Conservation (phyloP, 371 early-diverging fungal genomes). For the Cokeromyces recurvatus region DNA sequence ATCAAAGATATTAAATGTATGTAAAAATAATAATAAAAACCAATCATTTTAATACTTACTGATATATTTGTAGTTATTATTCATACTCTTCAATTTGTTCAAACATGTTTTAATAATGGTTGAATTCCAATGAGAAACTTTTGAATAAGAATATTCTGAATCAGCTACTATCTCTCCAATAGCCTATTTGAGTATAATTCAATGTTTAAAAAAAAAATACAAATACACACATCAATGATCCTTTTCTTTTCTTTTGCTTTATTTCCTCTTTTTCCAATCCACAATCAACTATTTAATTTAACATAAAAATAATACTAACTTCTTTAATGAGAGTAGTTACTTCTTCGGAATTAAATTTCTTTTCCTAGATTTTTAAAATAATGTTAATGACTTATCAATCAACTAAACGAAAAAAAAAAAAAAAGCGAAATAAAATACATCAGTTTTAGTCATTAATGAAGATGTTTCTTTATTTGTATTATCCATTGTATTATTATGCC, state of each 20-base stretch:
- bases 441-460: no score
- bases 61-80: conserved; percentile 72
- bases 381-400: no score
- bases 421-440: no score
- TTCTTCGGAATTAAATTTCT: conserved; percentile 21
- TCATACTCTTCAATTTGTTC: conserved; percentile 57
- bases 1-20: neutral
- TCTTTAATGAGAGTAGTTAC: conserved; percentile 26
- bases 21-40: neutral
- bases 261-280: no score
- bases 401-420: no score
- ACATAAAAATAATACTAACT: conserved; percentile 9
- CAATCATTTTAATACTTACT: conserved; percentile 34
- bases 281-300: neutral
- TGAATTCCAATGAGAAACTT: conserved; percentile 67
- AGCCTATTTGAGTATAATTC: conserved; percentile 33
- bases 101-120: conserved; percentile 63
- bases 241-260: no score
- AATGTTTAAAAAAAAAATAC: no score
- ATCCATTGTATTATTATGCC: no score
- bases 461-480: no score
- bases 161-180: conserved; percentile 60
- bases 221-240: no score
- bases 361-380: conserved; percentile 13
- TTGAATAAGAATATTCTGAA: conserved; percentile 61